These are phyloP conservation scores for Kitagawia praeruptora DNA, from an alignment of 129 eudicot genomes.

Conservation along the genomic window DNA sequence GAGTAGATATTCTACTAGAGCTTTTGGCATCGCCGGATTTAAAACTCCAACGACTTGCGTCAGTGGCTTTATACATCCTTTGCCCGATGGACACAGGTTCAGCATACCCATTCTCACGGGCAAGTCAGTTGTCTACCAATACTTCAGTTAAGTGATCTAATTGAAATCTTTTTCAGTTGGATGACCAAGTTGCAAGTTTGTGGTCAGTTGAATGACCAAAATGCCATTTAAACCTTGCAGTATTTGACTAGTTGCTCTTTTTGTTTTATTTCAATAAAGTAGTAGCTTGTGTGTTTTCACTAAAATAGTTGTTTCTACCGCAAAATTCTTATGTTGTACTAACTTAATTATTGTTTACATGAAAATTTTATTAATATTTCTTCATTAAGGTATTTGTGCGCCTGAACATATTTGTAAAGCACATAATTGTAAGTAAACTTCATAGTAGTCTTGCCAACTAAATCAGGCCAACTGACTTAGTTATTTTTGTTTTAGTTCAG, in stretches of 20 bases:
- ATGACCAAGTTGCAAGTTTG: no score
- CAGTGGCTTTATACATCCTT: conserved; percentile 56
- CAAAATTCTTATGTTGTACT: not conserved
- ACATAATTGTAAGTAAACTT: no score
- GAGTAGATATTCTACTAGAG: conserved; percentile 63
- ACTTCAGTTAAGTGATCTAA: no score
- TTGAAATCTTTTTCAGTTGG: no score
- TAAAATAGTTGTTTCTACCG: not conserved
- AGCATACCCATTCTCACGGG: conserved; percentile 72
- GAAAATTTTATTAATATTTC: no score
- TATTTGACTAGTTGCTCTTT: not conserved
- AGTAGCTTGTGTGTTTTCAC: not conserved
- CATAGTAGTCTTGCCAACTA: not conserved
- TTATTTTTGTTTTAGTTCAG: not conserved
- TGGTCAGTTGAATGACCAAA: no score
- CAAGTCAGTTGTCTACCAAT: not conserved
- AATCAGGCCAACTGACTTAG: not conserved
- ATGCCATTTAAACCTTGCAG: no score
- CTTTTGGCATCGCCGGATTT: conserved; percentile 46
- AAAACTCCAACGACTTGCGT: conserved; percentile 50
- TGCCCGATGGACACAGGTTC: conserved; percentile 71
- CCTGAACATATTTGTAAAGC: not conserved
- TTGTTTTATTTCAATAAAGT: not conserved
- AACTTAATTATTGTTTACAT: not conserved
- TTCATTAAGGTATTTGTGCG: no score